Evolutionary conservation across 2,329 filamentous ascomycete genomes (phyloP).

Genomic region (Arthrobotrys iridis): DNA sequence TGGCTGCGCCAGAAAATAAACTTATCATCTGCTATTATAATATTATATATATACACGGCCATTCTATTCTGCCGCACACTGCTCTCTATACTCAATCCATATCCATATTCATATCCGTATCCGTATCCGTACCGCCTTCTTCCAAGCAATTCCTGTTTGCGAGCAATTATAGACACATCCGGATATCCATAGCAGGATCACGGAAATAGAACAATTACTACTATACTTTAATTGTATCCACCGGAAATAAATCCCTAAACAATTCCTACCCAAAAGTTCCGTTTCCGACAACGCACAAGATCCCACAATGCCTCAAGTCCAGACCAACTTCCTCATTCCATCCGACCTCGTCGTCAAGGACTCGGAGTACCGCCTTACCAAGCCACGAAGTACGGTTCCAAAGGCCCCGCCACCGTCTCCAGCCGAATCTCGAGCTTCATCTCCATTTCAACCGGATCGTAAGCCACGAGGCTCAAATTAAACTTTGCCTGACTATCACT

Average conservation of each 20-base stretch:
- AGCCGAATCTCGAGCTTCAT: conserved; percentile 52
- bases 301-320: conserved; percentile 53
- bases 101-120: no score
- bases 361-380: conserved; percentile 52
- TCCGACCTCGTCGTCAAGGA: conserved; percentile 55
- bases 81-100: no score
- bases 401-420: conserved; percentile 52
- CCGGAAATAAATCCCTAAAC: background rate
- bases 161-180: conserved; percentile 6
- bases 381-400: conserved; percentile 44
- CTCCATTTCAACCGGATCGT: conserved; percentile 52
- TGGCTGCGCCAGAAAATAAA: conserved; percentile 34
- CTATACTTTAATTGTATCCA: background rate
- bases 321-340: conserved; percentile 53
- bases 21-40: background rate
- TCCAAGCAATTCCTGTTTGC: background rate
- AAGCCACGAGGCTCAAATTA: conserved; percentile 47
- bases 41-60: background rate
- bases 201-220: background rate
- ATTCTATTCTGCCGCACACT: background rate
- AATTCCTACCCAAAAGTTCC: background rate
- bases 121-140: no score
- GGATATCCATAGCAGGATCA: background rate
- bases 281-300: conserved; percentile 32
- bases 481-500: background rate